A percentile compares a stretch with the other conserved stretches of the same genome.
Conservation (phyloP, 805 yeast genomes). For the Ogataea ramenticola region DNA sequence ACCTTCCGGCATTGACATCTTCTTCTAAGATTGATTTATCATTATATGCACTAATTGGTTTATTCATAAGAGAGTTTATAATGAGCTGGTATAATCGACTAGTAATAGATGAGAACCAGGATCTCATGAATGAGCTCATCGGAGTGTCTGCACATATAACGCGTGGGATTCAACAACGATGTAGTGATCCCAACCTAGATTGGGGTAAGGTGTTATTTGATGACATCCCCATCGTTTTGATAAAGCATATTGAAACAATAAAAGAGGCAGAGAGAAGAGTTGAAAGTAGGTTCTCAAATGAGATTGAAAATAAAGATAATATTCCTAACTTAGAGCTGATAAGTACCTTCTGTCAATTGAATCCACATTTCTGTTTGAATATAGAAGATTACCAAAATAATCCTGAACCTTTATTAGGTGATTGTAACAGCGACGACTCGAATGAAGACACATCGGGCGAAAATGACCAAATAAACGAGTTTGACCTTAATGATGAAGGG, state of each 20-base stretch:
- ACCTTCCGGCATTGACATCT: conserved; percentile 32
- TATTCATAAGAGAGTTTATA: conserved; percentile 40
- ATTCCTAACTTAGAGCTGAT: neutral
- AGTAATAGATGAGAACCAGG: conserved; percentile 30
- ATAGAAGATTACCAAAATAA: conserved; percentile 4
- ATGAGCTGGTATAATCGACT: conserved; percentile 36
- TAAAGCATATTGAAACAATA: conserved; percentile 15
- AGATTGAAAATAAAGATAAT: neutral
- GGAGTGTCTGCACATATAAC: conserved; percentile 32
- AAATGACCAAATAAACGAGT: neutral
- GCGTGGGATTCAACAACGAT: conserved; percentile 29
- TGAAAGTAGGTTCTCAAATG: neutral
- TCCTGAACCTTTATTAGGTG: neutral
- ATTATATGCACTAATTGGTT: conserved; percentile 38
- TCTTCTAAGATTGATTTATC: conserved; percentile 34
- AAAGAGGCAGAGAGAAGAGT: neutral
- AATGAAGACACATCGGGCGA: neutral
- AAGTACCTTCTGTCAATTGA: conserved; percentile 2
- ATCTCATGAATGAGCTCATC: conserved; percentile 34
- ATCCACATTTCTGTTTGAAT: conserved; percentile 17
- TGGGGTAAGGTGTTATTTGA: conserved; percentile 33
- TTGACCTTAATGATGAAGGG: neutral
- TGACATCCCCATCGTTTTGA: conserved; percentile 34
- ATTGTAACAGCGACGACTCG: neutral
- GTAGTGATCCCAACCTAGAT: conserved; percentile 20